Conservation (phyloP, 1,284 basidiomycete species). For the Malassezia slooffiae region DNA sequence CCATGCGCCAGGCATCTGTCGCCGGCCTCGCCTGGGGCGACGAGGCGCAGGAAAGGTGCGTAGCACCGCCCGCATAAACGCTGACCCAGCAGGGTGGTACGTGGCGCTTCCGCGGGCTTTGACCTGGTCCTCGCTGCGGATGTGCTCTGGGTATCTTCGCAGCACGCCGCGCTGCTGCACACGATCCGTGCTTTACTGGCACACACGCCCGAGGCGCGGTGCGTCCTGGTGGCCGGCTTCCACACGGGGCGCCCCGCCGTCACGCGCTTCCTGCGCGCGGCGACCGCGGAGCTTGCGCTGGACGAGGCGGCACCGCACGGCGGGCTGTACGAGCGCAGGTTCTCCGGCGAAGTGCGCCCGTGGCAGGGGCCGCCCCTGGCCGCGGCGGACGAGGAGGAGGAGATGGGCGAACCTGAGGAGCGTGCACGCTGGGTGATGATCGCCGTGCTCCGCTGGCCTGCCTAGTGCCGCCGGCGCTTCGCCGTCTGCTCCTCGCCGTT, state of each 20-base stretch:
- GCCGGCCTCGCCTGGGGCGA: constrained; percentile 13
- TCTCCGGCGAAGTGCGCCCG: constrained; percentile 18
- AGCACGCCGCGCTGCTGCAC: constrained; percentile 26
- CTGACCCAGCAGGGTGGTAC: neutral
- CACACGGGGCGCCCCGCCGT: constrained; percentile 39
- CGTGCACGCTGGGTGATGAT: constrained; percentile 36
- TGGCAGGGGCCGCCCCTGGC: constrained; percentile 2
- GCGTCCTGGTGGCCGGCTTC: constrained; percentile 33
- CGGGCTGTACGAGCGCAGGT: constrained; percentile 26
- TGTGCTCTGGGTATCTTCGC: constrained; percentile 41
- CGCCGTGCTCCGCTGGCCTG: constrained; percentile 24
- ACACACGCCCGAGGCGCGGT: constrained; percentile 15
- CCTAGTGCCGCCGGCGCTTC: neutral
- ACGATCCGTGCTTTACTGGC: constrained; percentile 28
- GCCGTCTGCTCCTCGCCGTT: neutral
- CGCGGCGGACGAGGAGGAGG: constrained; percentile 15
- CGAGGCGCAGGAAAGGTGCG: constrained; percentile 5
- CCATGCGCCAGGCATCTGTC: neutral
- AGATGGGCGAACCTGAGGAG: constrained; percentile 38
- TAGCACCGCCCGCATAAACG: neutral
- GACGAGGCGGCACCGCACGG: constrained; percentile 21
- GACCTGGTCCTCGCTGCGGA: constrained; percentile 34
- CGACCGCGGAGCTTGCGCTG: constrained; percentile 13
- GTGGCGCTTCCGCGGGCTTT: constrained; percentile 12
- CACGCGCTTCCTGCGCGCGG: constrained; percentile 23